phyloP scores from a whole-genome alignment of 2,329 filamentous ascomycete genomes.

The Sporothrix humicola region DNA sequence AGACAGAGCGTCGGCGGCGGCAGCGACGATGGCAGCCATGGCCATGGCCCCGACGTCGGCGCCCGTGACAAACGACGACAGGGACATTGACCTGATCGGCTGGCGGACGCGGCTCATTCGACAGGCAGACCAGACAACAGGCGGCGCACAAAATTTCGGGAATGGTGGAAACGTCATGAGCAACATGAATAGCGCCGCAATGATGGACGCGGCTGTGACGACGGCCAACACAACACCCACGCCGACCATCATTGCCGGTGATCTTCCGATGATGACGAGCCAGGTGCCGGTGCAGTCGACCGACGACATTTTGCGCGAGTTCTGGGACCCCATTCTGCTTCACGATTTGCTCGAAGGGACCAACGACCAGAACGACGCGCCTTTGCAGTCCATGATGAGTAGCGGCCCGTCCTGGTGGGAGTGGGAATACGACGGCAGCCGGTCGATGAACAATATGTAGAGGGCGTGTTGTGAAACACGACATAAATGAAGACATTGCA shows the following conservation, averaged over 20 bases:
- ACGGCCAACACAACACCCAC: slow-evolving; percentile 15
- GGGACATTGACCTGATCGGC: slow-evolving; percentile 31
- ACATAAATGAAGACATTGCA: no score
- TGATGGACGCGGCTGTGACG: not conserved
- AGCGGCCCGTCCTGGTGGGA: slow-evolving; percentile 31
- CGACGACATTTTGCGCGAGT: slow-evolving; percentile 29
- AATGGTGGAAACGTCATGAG: not conserved
- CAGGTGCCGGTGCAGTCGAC: slow-evolving; percentile 23
- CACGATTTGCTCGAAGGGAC: slow-evolving; percentile 29
- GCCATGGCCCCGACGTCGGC: not conserved
- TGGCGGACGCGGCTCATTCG: slow-evolving; percentile 33
- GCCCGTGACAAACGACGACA: not conserved
- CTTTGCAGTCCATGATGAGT: slow-evolving; percentile 21
- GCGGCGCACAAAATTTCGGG: not conserved
- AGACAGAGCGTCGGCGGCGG: not conserved
- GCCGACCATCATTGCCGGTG: not conserved
- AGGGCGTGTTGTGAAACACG: no score
- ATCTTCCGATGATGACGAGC: not conserved
- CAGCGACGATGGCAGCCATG: not conserved
- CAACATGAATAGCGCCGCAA: not conserved
- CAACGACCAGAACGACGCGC: slow-evolving; percentile 2
- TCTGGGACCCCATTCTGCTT: slow-evolving; percentile 31
- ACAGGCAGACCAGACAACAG: slow-evolving; percentile 25
- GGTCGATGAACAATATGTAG: no score
- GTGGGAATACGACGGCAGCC: not conserved